Evolutionary conservation across 176 grass and related monocot species (phyloP).

Genomic region (Phyllostachys edulis): DNA sequence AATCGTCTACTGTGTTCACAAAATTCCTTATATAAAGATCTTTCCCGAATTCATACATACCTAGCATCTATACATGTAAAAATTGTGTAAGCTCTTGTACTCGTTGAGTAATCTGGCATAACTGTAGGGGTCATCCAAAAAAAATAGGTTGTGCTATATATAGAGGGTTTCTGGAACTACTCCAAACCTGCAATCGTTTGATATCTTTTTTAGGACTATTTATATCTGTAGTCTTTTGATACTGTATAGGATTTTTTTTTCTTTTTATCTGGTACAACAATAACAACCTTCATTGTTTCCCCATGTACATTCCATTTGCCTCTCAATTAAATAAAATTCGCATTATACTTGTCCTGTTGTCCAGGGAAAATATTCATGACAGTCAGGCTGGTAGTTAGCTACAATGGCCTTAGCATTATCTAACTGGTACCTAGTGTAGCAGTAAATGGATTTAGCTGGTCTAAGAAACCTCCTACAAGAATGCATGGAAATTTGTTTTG

Average conservation of each 20-base stretch:
- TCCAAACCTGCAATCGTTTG: not conserved
- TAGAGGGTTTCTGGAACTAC: not conserved
- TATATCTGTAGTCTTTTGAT: too few species aligned
- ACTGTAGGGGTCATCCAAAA: not conserved
- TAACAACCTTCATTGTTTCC: too few species aligned
- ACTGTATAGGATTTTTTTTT: too few species aligned
- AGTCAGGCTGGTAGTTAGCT: constrained; percentile 85
- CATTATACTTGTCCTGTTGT: constrained; percentile 24
- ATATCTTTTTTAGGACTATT: too few species aligned
- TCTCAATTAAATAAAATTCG: constrained; percentile 15
- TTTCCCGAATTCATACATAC: not conserved
- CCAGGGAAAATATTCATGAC: constrained; percentile 98
- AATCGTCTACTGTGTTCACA: not conserved
- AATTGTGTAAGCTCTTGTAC: not conserved
- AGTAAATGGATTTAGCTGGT: too few species aligned
- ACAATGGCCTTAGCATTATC: constrained; percentile 86
- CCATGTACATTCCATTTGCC: constrained; percentile 15
- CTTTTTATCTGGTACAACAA: too few species aligned
- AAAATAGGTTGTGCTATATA: not conserved
- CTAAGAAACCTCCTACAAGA: too few species aligned
- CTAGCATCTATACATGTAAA: not conserved
- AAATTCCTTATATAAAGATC: not conserved
- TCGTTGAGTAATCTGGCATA: constrained; percentile 1
- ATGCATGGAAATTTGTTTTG: too few species aligned
- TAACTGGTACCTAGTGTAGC: too few species aligned